phyloP scores from a whole-genome alignment of 768 basidiomycete genomes.

The Tylopilus intermedius region DNA sequence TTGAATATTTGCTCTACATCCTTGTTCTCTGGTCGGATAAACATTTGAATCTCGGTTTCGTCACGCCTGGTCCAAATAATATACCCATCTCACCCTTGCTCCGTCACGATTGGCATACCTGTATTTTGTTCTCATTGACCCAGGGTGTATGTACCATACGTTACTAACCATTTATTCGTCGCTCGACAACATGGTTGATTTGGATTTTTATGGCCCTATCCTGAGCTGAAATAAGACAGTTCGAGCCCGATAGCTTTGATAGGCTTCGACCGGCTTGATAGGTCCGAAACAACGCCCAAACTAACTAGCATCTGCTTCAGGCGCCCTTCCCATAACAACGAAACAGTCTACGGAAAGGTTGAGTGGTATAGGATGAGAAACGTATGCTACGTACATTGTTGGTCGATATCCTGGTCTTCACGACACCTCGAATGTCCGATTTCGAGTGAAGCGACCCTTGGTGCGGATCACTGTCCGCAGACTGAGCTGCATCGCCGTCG shows the following conservation, averaged over 20 bases:
- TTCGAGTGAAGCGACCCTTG: conserved; percentile 1
- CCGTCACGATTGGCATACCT: conserved; percentile 16
- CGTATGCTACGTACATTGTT: conserved; percentile 59
- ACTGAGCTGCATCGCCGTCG: conserved; percentile 9
- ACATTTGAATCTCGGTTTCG: not conserved
- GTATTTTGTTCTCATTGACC: conserved; percentile 15
- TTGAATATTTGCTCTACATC: conserved; percentile 5
- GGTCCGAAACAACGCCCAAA: conserved; percentile 85
- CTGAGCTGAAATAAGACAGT: conserved; percentile 85
- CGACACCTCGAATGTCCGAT: conserved; percentile 64
- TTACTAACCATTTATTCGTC: conserved; percentile 15
- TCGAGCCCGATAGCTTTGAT: conserved; percentile 90
- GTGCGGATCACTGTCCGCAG: conserved; percentile 1
- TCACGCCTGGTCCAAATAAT: conserved; percentile 13
- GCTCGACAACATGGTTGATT: not conserved
- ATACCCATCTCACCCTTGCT: conserved; percentile 23
- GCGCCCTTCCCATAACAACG: conserved; percentile 92
- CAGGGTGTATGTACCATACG: conserved; percentile 21
- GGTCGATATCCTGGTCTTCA: conserved; percentile 87
- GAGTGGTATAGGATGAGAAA: not conserved
- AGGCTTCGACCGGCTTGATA: conserved; percentile 78
- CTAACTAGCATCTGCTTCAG: conserved; percentile 86
- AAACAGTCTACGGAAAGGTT: conserved; percentile 58
- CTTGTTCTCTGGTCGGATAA: conserved; percentile 17
- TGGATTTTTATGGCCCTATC: conserved; percentile 12